phyloP scores from a whole-genome alignment of 805 yeast genomes.

The Helenozyma baotianmanensis region DNA sequence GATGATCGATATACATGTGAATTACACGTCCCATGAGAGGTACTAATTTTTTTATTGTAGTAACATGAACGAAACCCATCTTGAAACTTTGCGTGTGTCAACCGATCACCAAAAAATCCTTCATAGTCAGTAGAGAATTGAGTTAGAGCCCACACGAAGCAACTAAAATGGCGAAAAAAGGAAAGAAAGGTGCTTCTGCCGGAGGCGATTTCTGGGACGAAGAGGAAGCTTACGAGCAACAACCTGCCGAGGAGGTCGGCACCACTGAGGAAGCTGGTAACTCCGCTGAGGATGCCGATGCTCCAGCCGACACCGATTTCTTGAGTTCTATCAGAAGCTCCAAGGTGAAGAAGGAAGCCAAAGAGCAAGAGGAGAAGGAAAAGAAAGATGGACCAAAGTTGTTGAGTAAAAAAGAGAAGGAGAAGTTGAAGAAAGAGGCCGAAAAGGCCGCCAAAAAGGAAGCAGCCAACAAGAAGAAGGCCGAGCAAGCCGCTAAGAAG shows the following conservation, averaged over 20 bases:
- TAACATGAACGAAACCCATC: no score
- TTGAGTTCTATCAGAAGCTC: slow-evolving; percentile 79
- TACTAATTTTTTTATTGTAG: no score
- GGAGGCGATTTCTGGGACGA: slow-evolving; percentile 82
- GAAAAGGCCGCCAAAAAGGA: slow-evolving; percentile 91
- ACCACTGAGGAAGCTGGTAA: slow-evolving; percentile 17
- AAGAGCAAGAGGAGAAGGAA: slow-evolving; percentile 54
- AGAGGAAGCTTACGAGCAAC: slow-evolving; percentile 47
- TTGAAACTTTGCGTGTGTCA: no score
- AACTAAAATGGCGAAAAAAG: slow-evolving; percentile 43
- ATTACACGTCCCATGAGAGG: no score
- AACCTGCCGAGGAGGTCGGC: slow-evolving; percentile 34
- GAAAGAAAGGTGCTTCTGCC: slow-evolving; percentile 56
- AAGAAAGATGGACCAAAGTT: slow-evolving; percentile 60
- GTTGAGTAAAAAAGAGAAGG: slow-evolving; percentile 90
- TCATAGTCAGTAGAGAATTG: no score
- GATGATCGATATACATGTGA: no score
- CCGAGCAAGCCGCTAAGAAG: slow-evolving; percentile 56
- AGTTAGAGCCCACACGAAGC: no score
- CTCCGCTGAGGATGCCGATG: slow-evolving; percentile 2
- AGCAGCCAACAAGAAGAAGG: slow-evolving; percentile 80
- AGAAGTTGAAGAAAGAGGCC: slow-evolving; percentile 90
- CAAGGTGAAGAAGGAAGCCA: slow-evolving; percentile 70
- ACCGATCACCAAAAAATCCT: no score
- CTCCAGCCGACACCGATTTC: slow-evolving; percentile 44